Conservation (phyloP, 768 basidiomycete genomes). For the Boletus rubroflammeus region DNA sequence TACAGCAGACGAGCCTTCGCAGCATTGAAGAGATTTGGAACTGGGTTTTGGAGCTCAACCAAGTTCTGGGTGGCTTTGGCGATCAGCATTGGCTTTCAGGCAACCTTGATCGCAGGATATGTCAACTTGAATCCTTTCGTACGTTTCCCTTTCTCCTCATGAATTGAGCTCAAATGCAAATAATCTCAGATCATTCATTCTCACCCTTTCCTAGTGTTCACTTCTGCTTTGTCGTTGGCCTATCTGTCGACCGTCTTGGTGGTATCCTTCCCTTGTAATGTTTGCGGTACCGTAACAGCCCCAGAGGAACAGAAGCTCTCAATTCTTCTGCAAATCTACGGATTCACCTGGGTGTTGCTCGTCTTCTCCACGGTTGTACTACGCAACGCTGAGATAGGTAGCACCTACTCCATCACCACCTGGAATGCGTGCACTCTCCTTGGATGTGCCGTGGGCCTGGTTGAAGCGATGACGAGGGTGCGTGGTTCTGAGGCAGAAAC, state of each 20-base stretch:
- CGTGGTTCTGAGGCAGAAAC: constrained; percentile 8
- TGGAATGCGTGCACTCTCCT: constrained; percentile 50
- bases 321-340: constrained; percentile 50
- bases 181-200: constrained; percentile 57
- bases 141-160: constrained; percentile 18
- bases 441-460: constrained; percentile 36
- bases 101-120: constrained; percentile 45
- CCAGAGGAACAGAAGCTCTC: constrained; percentile 48
- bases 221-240: constrained; percentile 46
- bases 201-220: constrained; percentile 47
- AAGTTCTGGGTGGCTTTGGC: constrained; percentile 63
- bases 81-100: constrained; percentile 44
- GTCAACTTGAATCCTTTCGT: constrained; percentile 64
- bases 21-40: constrained; percentile 26
- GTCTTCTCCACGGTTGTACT: constrained; percentile 47
- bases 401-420: constrained; percentile 53
- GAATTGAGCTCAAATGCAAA: background rate
- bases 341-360: constrained; percentile 57
- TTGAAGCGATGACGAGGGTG: constrained; percentile 33
- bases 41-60: constrained; percentile 44
- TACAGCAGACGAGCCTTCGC: constrained; percentile 19
- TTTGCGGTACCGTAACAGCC: constrained; percentile 19
- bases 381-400: constrained; percentile 42
- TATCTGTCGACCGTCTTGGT: constrained; percentile 47
- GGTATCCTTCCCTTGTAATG: constrained; percentile 35